Evolutionary conservation across 1,284 basidiomycete genomes (phyloP).

Genomic region (Cerrena zonata): DNA sequence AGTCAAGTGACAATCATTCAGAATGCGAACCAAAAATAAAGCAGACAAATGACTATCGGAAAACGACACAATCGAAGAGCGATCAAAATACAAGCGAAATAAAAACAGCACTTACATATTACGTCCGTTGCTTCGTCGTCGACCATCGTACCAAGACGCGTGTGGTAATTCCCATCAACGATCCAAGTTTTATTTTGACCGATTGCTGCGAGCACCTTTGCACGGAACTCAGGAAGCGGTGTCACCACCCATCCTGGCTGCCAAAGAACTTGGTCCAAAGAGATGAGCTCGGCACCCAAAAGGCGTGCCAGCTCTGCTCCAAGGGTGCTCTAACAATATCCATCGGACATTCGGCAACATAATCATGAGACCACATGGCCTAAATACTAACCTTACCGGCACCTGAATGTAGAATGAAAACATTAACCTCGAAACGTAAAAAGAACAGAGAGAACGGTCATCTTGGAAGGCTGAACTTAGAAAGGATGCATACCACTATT

Average conservation of each 20-base stretch:
- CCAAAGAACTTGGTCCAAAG: slow-evolving; percentile 23
- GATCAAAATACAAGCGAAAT: neutral
- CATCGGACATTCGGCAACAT: no score
- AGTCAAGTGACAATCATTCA: no score
- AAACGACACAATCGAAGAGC: neutral
- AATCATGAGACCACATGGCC: no score
- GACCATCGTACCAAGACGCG: slow-evolving; percentile 23
- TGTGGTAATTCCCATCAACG: slow-evolving; percentile 24
- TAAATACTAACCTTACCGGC: slow-evolving; percentile 11
- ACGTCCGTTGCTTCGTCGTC: slow-evolving; percentile 46
- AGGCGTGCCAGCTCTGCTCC: slow-evolving; percentile 38
- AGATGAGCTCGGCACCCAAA: slow-evolving; percentile 30
- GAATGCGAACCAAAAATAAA: neutral
- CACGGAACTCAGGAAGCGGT: slow-evolving; percentile 17
- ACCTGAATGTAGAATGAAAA: no score
- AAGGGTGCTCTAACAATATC: slow-evolving; percentile 40
- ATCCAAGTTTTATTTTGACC: slow-evolving; percentile 21
- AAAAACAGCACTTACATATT: slow-evolving; percentile 42
- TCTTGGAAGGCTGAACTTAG: no score
- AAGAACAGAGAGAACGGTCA: no score
- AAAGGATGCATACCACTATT: slow-evolving; percentile 46
- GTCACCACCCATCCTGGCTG: slow-evolving; percentile 19
- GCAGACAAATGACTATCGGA: neutral
- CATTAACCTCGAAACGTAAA: no score
- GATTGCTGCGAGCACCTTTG: slow-evolving; percentile 16